Evolutionary conservation across 371 early-diverging fungal species (phyloP), one percentile per base, ranked within the genome.

Genomic region (Saksenaea oblongispora): DNA sequence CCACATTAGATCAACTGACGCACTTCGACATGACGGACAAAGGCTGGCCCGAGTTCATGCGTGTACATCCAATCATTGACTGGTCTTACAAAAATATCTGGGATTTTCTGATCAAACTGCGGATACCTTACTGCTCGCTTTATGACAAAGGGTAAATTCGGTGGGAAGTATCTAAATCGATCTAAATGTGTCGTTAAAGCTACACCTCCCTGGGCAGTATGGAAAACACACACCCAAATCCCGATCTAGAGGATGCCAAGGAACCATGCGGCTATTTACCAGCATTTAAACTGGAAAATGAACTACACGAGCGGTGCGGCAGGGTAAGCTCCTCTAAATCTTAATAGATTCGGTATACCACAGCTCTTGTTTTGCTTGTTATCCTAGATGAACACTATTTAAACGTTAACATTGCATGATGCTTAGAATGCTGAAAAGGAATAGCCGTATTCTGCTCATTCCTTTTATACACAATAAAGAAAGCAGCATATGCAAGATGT

Each of bases 201-300:
- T 98, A 96, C 70, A 98, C 98, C n/a, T 96, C 97, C 2, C 77
- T 98, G 36, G 98, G 97, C 24, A 90, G 93, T 35, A 86, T 85
- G 56, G 84, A 89, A 56, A 90, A 93, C 61, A 98, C 98, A 8
- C 70, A 82, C 22, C 93, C 90, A 3, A 98, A 98, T 74, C 97
- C 97, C 51, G 74, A 78, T 58, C 59, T 87, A 36, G 57, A 70
- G 10, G 64, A 51, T 10, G 54, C 65, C 34, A 61, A 68, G n/a
- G 61, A 51, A n/a, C 26, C 39, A 17, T 57, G 70, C 56, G 87
- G 82, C 9, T 93, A 84, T 73, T 79, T 84, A 55, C 93, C 93
- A 5, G 95, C 95, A 22, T 89, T 87, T 69, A 80, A 72, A 62
- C 69, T 95, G 27, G 41, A 67, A 51, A 89, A 91, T 74, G 92